Evolutionary conservation across 1,284 basidiomycete species (phyloP), one percentile per base, ranked within the genome.

Genomic region (Hypsizygus ulmarius): DNA sequence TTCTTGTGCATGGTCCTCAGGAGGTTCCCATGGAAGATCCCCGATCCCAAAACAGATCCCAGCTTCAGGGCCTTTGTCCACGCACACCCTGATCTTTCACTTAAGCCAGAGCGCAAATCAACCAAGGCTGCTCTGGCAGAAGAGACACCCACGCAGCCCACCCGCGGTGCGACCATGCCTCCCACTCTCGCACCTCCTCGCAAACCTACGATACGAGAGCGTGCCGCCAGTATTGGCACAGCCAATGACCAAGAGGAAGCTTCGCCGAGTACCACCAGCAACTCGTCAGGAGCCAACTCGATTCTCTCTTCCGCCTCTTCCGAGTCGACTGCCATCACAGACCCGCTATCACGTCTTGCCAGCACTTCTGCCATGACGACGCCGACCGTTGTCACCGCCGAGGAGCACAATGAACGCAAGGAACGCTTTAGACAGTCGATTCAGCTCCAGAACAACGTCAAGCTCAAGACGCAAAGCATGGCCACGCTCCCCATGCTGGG

Each of bases 1-100:
- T 98, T 99, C 77, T 84, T 99, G 73, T 99, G 97, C 75, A 99
- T 99, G 97, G 78, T 97, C 52, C 79, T 99, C 38, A 81, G 96
- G 43, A 82, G 97, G 42, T 99, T 99, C 77, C 97, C 97, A 1
- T 99, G 97, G 97, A 98, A 95, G 71, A 88, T 98, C 50, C 95
- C 96, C 16, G 96, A 99, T 67, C 78, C 85, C 61, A 97, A 97
- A 78, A 84, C 84, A 27, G 97, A 99, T 64, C 82, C 90, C 45
- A 90, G 86, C 63, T 99, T 93, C 76, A 81, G 87, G 52, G 84
- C 93, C 6, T 99, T 97, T 63, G 87, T 98, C 57, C 81, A 87
- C 57, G 90, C 94, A 19, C 93, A 97, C 64, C 93, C 93, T 7
- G 93, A 97, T 64, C 73, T 95, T 39, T 84, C 83, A 52, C 72